Percentiles rank a stretch among this genome's conserved stretches.
These are phyloP conservation scores for Hanseniaspora occidentalis DNA, from an alignment of 805 yeast genomes.

Conservation along the genomic window DNA sequence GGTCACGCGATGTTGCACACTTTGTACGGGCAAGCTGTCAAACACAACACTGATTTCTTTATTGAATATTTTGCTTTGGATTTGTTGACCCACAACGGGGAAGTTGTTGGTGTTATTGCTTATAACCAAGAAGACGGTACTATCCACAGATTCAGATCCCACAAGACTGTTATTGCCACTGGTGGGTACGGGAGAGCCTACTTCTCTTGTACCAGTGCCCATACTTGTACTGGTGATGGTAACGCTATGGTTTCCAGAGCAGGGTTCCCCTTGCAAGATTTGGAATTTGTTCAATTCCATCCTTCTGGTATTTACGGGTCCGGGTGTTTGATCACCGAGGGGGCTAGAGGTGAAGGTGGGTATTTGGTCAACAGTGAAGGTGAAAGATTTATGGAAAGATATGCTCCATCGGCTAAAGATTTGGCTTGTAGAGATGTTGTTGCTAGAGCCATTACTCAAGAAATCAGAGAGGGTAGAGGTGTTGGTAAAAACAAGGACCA, in stretches of 20 bases:
- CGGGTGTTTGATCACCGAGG: constrained; percentile 97
- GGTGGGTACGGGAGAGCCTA: constrained; percentile 99
- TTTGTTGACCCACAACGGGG: constrained; percentile 87
- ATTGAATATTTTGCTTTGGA: constrained; percentile 96
- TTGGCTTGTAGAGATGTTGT: constrained; percentile 97
- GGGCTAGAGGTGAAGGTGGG: constrained; percentile 99
- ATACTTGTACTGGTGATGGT: constrained; percentile 99
- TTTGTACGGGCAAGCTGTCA: constrained; percentile 87
- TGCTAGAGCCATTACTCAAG: constrained; percentile 96
- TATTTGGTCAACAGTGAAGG: constrained; percentile 92
- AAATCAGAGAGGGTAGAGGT: constrained; percentile 98
- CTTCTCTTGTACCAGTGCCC: constrained; percentile 98
- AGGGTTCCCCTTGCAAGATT: constrained; percentile 93
- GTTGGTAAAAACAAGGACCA: constrained; percentile 95
- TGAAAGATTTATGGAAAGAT: constrained; percentile 99
- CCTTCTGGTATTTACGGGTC: constrained; percentile 99
- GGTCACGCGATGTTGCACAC: constrained; percentile 96
- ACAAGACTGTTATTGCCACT: constrained; percentile 91
- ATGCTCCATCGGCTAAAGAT: constrained; percentile 97
- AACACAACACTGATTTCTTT: constrained; percentile 96
- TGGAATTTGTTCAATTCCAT: constrained; percentile 97
- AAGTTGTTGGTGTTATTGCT: constrained; percentile 93
- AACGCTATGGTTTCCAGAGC: constrained; percentile 97
- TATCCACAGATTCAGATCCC: constrained; percentile 93
- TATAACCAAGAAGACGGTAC: constrained; percentile 99